Evolutionary conservation across 768 basidiomycete genomes (phyloP).

Genomic region (Jaapia argillacea): DNA sequence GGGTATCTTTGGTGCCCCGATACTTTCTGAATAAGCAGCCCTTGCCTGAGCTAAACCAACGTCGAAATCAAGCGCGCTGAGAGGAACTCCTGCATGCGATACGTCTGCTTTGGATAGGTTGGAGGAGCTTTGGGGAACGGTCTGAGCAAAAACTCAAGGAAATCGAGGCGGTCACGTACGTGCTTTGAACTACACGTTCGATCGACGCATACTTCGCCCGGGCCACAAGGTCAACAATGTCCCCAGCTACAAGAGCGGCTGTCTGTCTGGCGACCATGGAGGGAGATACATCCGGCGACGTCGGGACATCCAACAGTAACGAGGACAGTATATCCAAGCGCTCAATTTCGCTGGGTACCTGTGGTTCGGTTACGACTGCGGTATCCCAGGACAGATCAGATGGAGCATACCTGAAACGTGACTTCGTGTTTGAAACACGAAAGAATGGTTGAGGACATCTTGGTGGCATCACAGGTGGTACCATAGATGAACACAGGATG

Average conservation of each 20-base stretch:
- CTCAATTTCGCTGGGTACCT: slow-evolving; percentile 80
- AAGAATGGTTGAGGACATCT: slow-evolving; percentile 51
- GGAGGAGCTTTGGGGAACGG: background rate
- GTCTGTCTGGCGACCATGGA: slow-evolving; percentile 70
- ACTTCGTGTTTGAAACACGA: slow-evolving; percentile 84
- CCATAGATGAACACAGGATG: slow-evolving; percentile 72
- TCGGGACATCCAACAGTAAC: slow-evolving; percentile 25
- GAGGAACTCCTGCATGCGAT: slow-evolving; percentile 27
- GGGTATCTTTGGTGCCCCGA: slow-evolving; percentile 96
- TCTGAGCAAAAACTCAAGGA: background rate
- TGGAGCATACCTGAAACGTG: slow-evolving; percentile 46
- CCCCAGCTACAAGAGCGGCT: slow-evolving; percentile 80
- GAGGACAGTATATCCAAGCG: slow-evolving; percentile 49
- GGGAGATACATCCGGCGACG: slow-evolving; percentile 78
- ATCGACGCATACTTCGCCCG: slow-evolving; percentile 49
- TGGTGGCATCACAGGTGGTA: slow-evolving; percentile 58
- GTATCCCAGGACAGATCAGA: background rate
- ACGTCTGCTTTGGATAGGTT: slow-evolving; percentile 11
- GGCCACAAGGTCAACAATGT: slow-evolving; percentile 60
- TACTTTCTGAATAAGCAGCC: slow-evolving; percentile 77
- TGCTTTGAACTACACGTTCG: slow-evolving; percentile 27
- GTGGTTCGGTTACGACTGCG: background rate
- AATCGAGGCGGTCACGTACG: slow-evolving; percentile 21
- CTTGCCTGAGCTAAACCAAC: slow-evolving; percentile 62
- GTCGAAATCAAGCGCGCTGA: slow-evolving; percentile 60